Evolutionary conservation across 2,329 filamentous ascomycete genomes (phyloP).

Genomic region (Penicillium glabrum): DNA sequence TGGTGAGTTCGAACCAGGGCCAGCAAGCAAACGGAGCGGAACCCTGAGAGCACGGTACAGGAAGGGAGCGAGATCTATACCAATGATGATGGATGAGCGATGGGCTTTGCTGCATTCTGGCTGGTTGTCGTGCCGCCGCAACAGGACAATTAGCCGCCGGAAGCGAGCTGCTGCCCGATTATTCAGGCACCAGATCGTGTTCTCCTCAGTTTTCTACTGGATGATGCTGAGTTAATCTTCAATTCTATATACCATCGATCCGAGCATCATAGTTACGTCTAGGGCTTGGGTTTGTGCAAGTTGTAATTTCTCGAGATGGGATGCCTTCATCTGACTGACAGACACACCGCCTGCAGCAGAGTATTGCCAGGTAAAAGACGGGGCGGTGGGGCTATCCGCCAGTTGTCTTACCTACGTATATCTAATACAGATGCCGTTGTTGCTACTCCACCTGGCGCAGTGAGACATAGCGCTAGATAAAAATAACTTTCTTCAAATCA

Average conservation of each 20-base stretch:
- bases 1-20: slow-evolving; percentile 6
- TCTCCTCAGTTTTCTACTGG: neutral
- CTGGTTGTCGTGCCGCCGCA: slow-evolving; percentile 41
- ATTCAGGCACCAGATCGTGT: slow-evolving; percentile 11
- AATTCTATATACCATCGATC: neutral
- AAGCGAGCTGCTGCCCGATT: slow-evolving; percentile 34
- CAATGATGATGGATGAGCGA: slow-evolving; percentile 31
- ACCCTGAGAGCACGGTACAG: slow-evolving; percentile 14
- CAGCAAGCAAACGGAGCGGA: slow-evolving; percentile 9
- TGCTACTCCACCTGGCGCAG: neutral
- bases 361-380: neutral
- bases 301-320: neutral
- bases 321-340: neutral
- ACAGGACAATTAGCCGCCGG: slow-evolving; percentile 39
- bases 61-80: slow-evolving; percentile 18
- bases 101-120: slow-evolving; percentile 37
- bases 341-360: neutral
- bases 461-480: slow-evolving; percentile 2
- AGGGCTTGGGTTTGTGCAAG: neutral
- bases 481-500: slow-evolving; percentile 1
- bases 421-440: neutral
- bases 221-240: neutral
- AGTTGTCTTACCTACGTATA: neutral
- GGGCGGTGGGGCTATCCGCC: neutral
- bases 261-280: neutral